Evolutionary conservation across 495 filamentous ascomycete genomes (phyloP), one percentile per base, ranked within the genome.

Genomic region (Aspergillus bridgeri): DNA sequence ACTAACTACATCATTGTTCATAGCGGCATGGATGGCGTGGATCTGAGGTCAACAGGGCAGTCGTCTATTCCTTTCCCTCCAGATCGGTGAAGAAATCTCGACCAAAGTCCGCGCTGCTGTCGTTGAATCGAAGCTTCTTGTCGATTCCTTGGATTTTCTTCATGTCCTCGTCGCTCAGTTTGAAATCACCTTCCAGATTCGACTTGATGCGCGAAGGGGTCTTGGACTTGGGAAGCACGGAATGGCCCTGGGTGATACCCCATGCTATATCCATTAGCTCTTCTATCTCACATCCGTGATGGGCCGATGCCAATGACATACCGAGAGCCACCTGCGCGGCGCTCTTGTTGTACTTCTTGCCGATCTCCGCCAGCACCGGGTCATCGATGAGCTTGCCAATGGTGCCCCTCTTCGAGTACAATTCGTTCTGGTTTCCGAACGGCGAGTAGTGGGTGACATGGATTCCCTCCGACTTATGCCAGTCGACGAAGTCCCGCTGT

Each of bases 391-490:
- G 57, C 60, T 82, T 81, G 1, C 72, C 77, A 60, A 83, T 67
- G 21, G 77, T 70, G 51, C 75, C 69, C 11, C 72, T 79, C 3
- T 60, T 65, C 22, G 74, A 65, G 62, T 90, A 91, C 20, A 81
- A 73, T 48, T 79, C 72, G 63, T 90, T 90, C 67, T 84, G 83
- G 65, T 91, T 90, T 38, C 85, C 89, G 27, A 91, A 86, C 2
- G 86, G 85, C 17, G 81, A 86, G 67, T 89, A 89, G 23, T 84
- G 82, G 42, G 80, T 83, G 29, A 89, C 69, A 59, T 84, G 83
- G 54, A 89, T 86, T 9, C 79, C 80, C 49, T 80, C 77, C 5
- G 65, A 61, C 53, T 75, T 74, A 61, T 84, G 80, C 62, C 67
- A 89, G n/a, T 82, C 69, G 22, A 67, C 66, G 57, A 88, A 88